These are phyloP conservation scores for Capsaspora owczarzaki DNA, from an alignment of 78 protist genomes.

Conservation along the genomic window DNA sequence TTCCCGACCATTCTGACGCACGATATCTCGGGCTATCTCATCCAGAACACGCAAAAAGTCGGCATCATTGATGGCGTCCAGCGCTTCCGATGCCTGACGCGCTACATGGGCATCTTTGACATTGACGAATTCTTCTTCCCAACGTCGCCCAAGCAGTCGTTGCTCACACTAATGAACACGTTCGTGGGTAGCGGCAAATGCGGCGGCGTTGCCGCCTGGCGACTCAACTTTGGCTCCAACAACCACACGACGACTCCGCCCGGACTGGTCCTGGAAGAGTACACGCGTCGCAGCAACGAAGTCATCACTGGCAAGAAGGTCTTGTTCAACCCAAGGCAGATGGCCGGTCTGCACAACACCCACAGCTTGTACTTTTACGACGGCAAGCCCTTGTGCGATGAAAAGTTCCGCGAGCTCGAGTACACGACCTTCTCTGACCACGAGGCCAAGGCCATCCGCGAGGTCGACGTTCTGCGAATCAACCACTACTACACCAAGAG, in stretches of 20 bases:
- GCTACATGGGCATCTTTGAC: not conserved
- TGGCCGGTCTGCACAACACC: not conserved
- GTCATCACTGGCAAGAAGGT: not conserved
- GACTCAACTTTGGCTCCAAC: not conserved
- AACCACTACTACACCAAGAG: constrained; percentile 6
- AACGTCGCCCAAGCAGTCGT: not conserved
- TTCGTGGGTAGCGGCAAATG: no score
- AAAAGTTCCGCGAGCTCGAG: not conserved
- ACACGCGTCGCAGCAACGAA: not conserved
- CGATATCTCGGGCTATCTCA: not conserved
- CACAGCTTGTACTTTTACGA: not conserved
- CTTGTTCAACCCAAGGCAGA: not conserved
- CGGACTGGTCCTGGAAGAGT: not conserved
- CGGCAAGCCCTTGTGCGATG: not conserved
- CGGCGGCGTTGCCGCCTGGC: no score
- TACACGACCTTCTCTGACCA: not conserved
- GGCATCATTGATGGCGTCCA: not conserved
- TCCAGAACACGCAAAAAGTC: not conserved
- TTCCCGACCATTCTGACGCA: not conserved
- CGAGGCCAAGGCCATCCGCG: not conserved
- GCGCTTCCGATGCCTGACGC: not conserved
- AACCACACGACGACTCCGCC: not conserved
- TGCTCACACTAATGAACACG: not conserved
- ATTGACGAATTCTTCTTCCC: not conserved
- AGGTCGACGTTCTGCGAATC: not conserved